A percentile compares a stretch with the other conserved stretches of the same genome.
phyloP scores from a whole-genome alignment of 2,329 filamentous ascomycete genomes.

The Arthrobotrys pseudoclavata region DNA sequence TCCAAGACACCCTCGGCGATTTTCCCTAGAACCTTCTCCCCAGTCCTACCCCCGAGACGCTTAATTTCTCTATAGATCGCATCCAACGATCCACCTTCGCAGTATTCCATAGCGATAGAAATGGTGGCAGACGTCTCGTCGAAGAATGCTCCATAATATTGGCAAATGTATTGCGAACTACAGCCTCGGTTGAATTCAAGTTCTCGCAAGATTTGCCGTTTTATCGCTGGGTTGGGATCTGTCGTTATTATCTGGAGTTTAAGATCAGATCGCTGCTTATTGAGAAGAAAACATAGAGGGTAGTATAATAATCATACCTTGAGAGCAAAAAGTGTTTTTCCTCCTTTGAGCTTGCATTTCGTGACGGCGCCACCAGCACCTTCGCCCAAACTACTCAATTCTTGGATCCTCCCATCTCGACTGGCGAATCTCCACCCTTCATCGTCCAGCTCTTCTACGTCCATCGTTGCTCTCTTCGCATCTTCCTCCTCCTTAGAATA shows the following conservation, averaged over 20 bases:
- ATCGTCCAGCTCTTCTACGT: slow-evolving; percentile 95
- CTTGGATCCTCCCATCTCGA: slow-evolving; percentile 85
- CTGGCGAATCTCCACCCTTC: slow-evolving; percentile 95
- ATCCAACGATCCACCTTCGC: slow-evolving; percentile 94
- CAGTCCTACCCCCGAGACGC: slow-evolving; percentile 91
- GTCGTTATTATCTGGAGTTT: slow-evolving; percentile 87
- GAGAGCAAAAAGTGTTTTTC: slow-evolving; percentile 93
- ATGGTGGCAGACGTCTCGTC: slow-evolving; percentile 97
- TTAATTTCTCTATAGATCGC: slow-evolving; percentile 98
- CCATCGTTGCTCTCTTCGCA: slow-evolving; percentile 66
- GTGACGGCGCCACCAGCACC: slow-evolving; percentile 97
- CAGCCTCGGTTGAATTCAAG: slow-evolving; percentile 98
- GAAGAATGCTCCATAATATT: slow-evolving; percentile 96
- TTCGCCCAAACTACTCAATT: slow-evolving; percentile 90
- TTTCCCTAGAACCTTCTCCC: slow-evolving; percentile 97
- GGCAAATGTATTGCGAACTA: slow-evolving; percentile 94
- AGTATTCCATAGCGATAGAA: slow-evolving; percentile 99
- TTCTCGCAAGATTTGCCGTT: slow-evolving; percentile 97
- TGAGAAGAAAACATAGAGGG: slow-evolving; percentile 8
- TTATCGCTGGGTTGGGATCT: slow-evolving; percentile 96
- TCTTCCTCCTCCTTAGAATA: slow-evolving; percentile 59
- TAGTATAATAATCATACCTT: slow-evolving; percentile 75
- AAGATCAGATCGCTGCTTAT: not conserved
- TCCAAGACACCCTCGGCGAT: slow-evolving; percentile 94
- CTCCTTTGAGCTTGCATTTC: slow-evolving; percentile 86